A percentile compares a stretch with the other conserved stretches of the same genome.
Conservation (phyloP, 208 protist species). For the Balamuthia mandrillaris region DNA sequence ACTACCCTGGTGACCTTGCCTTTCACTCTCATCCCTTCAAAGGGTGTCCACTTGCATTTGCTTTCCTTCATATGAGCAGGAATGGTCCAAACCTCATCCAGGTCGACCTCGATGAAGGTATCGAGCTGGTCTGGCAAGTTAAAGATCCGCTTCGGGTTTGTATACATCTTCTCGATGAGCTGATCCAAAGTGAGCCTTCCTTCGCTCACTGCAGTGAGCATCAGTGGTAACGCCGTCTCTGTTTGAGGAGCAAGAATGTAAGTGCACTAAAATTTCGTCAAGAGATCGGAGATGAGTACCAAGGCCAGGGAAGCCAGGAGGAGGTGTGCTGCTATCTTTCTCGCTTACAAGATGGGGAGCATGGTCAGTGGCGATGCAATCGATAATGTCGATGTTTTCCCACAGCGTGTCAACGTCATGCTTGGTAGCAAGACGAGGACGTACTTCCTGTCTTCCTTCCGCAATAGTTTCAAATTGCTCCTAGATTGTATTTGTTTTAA, state of each 20-base stretch:
- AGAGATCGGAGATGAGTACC: too few species aligned
- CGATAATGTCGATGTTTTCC: constrained; percentile 82
- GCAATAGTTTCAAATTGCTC: background rate
- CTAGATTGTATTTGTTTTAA: background rate
- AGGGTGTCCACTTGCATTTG: constrained; percentile 57
- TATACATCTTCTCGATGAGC: constrained; percentile 58
- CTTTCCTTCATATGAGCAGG: constrained; percentile 33
- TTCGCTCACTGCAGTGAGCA: constrained; percentile 73
- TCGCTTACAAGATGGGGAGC: constrained; percentile 85
- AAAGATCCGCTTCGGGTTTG: constrained; percentile 67
- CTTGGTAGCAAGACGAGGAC: constrained; percentile 79
- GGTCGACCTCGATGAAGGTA: constrained; percentile 57
- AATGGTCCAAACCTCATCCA: constrained; percentile 63
- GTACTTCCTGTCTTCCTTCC: constrained; percentile 67
- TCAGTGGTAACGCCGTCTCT: constrained; percentile 85
- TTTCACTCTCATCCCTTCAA: constrained; percentile 45
- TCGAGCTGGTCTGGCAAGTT: constrained; percentile 60
- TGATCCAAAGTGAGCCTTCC: constrained; percentile 61
- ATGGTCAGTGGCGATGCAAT: constrained; percentile 90
- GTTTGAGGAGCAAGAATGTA: too few species aligned
- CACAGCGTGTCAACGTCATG: constrained; percentile 81
- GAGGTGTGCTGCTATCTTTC: constrained; percentile 76
- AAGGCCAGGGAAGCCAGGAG: constrained; percentile 87
- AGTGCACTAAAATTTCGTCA: background rate
- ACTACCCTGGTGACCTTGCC: constrained; percentile 56